Evolutionary conservation across 495 filamentous ascomycete species (phyloP).

Genomic region (Talaromyces ruber): DNA sequence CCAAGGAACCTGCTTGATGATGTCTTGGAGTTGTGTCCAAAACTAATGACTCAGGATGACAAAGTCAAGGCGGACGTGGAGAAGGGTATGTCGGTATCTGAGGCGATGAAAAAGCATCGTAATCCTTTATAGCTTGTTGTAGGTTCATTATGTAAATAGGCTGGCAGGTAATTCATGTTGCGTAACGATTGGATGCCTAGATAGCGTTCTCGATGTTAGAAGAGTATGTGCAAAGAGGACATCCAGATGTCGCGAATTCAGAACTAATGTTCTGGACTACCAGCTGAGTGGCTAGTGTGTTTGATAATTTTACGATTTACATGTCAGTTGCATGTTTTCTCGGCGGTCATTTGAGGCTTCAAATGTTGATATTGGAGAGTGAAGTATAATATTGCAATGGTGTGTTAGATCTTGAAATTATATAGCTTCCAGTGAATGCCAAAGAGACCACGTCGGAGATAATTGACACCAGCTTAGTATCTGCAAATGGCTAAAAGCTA

Average conservation of each 20-base stretch:
- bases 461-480: not conserved
- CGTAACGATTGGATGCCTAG: not conserved
- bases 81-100: conserved; percentile 45
- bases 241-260: no score
- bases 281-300: not conserved
- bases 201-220: not conserved
- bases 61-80: conserved; percentile 51
- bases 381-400: no score
- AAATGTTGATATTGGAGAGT: no score
- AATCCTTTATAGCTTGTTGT: not conserved
- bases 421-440: no score
- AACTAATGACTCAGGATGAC: conserved; percentile 50
- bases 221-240: not conserved
- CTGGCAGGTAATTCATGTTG: no score
- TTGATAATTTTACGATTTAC: no score
- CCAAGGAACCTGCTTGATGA: conserved; percentile 40
- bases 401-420: no score
- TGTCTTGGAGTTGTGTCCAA: conserved; percentile 45
- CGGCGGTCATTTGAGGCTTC: no score
- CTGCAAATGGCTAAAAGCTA: not conserved
- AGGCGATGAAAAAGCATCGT: conserved; percentile 26
- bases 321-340: no score
- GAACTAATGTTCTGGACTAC: no score
- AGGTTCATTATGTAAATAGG: not conserved
- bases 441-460: no score